Evolutionary conservation across 768 basidiomycete genomes (phyloP), one percentile per base, ranked within the genome.

Genomic region (Amylocystis lapponica): DNA sequence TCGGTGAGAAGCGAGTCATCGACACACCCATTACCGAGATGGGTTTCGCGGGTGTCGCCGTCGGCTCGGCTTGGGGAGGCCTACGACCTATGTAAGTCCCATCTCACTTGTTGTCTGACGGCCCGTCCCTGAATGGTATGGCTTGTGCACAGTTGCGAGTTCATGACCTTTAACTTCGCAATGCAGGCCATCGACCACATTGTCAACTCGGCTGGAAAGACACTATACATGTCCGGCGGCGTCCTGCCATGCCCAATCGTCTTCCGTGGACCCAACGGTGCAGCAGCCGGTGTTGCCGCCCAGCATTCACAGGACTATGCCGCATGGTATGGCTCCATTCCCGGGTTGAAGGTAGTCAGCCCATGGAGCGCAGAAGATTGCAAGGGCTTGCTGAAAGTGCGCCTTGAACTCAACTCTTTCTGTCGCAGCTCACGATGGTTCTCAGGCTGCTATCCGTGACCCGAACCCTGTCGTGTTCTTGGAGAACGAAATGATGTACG

Each of bases 161-260:
- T 97, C 74, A 98, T 97, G 95, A 98, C 95, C 13, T 98, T 95
- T 76, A 98, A 99, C 76, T 98, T 99, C 63, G 95, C 95, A 52
- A 99, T 98, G 95, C 92, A 94, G 69, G 94, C 96, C 46, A 98
- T 99, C 64, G 96, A 99, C 71, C 96, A 99, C 61, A 99, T 99
- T 50, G 92, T 99, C 67, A 99, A 99, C 78, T 98, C 96, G n/a
- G 96, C 87, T 43, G 96, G 91, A 48, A 99, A 98, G 75, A 99
- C 96, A 4, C 94, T 97, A 69, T 99, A 99, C 79, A 99, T 99
- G 96, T 98, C 96, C 29, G 96, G 96, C 46, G 96, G 96, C 51
- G 97, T 93, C 59, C 94, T 97, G 14, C 89, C 93, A 10, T 98
- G 95, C 72, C 93, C 96, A 19, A 89, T 99, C 50, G 95, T 97